phyloP scores from a whole-genome alignment of 257 asterid species.

The Agastache rugosa region DNA sequence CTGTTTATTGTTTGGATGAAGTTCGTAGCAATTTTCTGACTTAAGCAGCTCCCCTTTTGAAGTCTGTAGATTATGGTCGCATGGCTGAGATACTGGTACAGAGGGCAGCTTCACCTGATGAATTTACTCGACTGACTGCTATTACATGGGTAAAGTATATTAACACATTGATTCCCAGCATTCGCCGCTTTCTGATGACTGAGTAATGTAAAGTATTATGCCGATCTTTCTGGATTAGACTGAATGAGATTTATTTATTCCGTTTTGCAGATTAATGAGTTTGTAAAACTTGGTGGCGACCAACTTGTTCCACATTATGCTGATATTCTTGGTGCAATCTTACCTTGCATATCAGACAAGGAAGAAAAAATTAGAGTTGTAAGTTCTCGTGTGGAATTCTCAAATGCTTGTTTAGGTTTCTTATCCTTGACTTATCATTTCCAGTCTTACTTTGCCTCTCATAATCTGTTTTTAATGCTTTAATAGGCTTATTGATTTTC shows the following conservation, averaged over 20 bases:
- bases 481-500: constrained; percentile 32
- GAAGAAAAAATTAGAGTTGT: constrained; percentile 98
- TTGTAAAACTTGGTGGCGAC: constrained; percentile 99
- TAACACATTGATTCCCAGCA: constrained; percentile 26
- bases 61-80: constrained; percentile 99
- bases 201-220: constrained; percentile 10
- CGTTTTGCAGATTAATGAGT: constrained; percentile 79
- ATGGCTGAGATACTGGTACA: constrained; percentile 99
- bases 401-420: constrained; percentile 24
- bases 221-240: constrained; percentile 30
- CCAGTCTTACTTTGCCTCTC: constrained; percentile 21
- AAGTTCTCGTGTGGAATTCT: constrained; percentile 44
- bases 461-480: constrained; percentile 14
- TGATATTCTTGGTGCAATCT: constrained; percentile 93
- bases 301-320: constrained; percentile 97
- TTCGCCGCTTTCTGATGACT: constrained; percentile 31
- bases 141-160: constrained; percentile 84
- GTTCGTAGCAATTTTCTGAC: constrained; percentile 44
- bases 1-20: constrained; percentile 9
- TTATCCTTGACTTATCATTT: constrained; percentile 21
- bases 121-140: constrained; percentile 94
- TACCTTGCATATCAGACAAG: constrained; percentile 97
- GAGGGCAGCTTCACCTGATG: constrained; percentile 94
- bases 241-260: constrained; percentile 33
- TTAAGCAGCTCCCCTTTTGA: constrained; percentile 47